These are phyloP conservation scores for Saccharomycopsis microspora DNA, from an alignment of 805 yeast genomes.

Conservation along the genomic window DNA sequence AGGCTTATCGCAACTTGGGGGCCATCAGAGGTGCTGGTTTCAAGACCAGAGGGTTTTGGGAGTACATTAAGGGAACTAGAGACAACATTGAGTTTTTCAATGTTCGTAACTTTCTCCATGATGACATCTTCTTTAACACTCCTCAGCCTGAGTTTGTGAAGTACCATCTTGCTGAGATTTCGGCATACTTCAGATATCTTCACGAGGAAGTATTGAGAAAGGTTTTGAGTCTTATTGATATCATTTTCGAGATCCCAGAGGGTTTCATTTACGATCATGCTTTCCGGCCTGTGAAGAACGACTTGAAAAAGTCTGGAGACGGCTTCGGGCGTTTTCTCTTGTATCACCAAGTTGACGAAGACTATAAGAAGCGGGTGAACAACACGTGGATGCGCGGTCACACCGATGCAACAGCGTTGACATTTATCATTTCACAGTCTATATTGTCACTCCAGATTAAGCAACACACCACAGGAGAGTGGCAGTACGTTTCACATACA, in stretches of 20 bases:
- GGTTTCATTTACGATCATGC: conserved; percentile 29
- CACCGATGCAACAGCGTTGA: conserved; percentile 31
- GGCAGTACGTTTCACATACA: conserved; percentile 28
- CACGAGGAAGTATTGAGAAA: conserved; percentile 28
- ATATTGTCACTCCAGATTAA: conserved; percentile 29
- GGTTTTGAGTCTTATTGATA: conserved; percentile 30
- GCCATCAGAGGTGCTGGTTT: conserved; percentile 37
- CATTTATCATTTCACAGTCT: conserved; percentile 31
- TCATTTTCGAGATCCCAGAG: conserved; percentile 35
- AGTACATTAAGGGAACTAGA: conserved; percentile 29
- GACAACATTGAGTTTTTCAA: conserved; percentile 36
- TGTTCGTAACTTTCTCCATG: conserved; percentile 29
- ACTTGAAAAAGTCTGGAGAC: conserved; percentile 26
- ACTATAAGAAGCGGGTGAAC: conserved; percentile 24
- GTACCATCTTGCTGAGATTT: conserved; percentile 28
- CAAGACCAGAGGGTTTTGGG: conserved; percentile 39
- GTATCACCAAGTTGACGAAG: conserved; percentile 25
- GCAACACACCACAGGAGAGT: conserved; percentile 25
- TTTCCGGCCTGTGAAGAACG: conserved; percentile 25
- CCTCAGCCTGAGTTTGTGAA: conserved; percentile 31
- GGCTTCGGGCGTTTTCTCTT: conserved; percentile 29
- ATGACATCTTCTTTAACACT: conserved; percentile 20
- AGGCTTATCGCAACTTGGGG: conserved; percentile 24
- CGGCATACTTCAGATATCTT: conserved; percentile 27
- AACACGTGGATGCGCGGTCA: conserved; percentile 37